Evolutionary conservation across 164 flowering plant species (phyloP).

Genomic region (Tetrastigma voinierianum): DNA sequence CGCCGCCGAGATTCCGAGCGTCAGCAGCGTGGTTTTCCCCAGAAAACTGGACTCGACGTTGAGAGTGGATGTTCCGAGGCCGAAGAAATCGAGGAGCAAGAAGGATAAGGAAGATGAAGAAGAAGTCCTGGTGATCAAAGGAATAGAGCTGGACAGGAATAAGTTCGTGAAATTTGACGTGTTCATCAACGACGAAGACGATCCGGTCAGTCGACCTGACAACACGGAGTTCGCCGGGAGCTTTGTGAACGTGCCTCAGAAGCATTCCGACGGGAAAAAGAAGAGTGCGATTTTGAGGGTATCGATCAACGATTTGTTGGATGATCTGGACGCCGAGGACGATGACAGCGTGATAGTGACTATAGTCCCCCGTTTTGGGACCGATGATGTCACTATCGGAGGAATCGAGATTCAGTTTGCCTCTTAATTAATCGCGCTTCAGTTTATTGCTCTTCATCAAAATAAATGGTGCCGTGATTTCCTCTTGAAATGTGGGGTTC

Average conservation of each 20-base stretch:
- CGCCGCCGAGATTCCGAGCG: conserved; percentile 9
- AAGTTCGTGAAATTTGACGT: conserved; percentile 55
- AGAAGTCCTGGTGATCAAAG: conserved; percentile 51
- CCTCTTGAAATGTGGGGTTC: too few species aligned
- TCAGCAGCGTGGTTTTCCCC: conserved; percentile 23
- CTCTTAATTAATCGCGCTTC: too few species aligned
- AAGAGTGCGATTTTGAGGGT: conserved; percentile 38
- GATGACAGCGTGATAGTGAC: conserved; percentile 50
- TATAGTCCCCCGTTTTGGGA: conserved; percentile 36
- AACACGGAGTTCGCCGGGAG: conserved; percentile 59
- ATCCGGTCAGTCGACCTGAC: conserved; percentile 16
- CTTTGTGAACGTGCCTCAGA: conserved; percentile 53
- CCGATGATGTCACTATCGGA: conserved; percentile 19
- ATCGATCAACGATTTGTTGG: conserved; percentile 48
- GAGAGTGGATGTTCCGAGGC: conserved; percentile 35
- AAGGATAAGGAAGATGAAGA: conserved; percentile 54
- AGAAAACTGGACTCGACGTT: conserved; percentile 21
- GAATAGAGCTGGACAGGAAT: conserved; percentile 38
- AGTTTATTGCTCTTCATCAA: too few species aligned
- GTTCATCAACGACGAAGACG: conserved; percentile 51
- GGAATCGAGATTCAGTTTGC: conserved; percentile 33
- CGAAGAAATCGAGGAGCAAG: conserved; percentile 44
- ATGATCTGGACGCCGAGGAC: conserved; percentile 53
- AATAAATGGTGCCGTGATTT: too few species aligned
- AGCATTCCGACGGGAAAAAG: conserved; percentile 31